Percentiles rank a stretch among this genome's conserved stretches.
Conservation (phyloP, 805 yeast genomes). For the Candida insectorum region DNA sequence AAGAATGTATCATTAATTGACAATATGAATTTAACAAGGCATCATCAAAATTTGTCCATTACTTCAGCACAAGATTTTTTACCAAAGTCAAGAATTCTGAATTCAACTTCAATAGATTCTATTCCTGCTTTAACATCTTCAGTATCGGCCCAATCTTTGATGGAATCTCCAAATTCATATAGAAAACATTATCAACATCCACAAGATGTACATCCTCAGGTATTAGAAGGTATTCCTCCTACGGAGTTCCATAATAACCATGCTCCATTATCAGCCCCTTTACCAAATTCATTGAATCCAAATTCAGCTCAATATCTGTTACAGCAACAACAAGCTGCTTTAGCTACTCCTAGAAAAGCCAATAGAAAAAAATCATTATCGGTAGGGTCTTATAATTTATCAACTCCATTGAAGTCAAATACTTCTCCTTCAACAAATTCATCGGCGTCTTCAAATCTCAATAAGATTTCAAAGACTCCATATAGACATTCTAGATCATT, state of each 20-base stretch:
- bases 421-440: conserved; percentile 7
- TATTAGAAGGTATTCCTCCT: background rate
- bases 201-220: conserved; percentile 2
- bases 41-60: conserved; percentile 10
- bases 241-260: conserved; percentile 1
- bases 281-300: background rate
- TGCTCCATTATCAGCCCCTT: background rate
- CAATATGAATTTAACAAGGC: conserved; percentile 8
- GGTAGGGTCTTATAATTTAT: conserved; percentile 14
- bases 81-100: conserved; percentile 7
- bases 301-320: background rate
- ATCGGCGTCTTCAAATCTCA: background rate
- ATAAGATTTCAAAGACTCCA: conserved; percentile 34
- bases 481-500: conserved; percentile 38
- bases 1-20: conserved; percentile 5
- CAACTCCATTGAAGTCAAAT: conserved; percentile 11
- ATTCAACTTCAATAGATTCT: conserved; percentile 26
- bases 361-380: conserved; percentile 34
- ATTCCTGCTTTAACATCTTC: conserved; percentile 36
- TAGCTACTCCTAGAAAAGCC: conserved; percentile 32
- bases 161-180: conserved; percentile 31
- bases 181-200: conserved; percentile 20
- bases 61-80: conserved; percentile 5
- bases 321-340: conserved; percentile 8
- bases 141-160: conserved; percentile 30